Percentiles rank a stretch among this genome's conserved stretches.
phyloP scores from a whole-genome alignment of 208 protist species.

The Trypanosoma cruzi region DNA sequence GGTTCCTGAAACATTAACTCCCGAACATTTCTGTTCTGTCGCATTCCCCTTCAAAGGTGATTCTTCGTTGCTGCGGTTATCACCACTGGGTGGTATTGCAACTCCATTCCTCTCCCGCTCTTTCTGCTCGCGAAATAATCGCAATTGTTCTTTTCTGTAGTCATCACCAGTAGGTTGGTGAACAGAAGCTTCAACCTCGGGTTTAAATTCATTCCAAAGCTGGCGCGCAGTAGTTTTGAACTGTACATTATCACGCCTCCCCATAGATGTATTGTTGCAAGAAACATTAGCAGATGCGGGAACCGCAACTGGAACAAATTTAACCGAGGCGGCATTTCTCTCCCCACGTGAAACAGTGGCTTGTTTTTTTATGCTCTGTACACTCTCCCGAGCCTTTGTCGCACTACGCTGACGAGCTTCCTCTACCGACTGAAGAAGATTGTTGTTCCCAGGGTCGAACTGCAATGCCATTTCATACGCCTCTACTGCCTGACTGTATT shows the following conservation, averaged over 20 bases:
- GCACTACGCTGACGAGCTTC: conserved; percentile 47
- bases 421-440: conserved; percentile 49
- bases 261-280: neutral
- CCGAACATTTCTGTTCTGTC: neutral
- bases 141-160: conserved; percentile 72
- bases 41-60: neutral
- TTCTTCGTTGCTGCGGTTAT: conserved; percentile 9
- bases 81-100: neutral
- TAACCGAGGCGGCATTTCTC: conserved; percentile 11
- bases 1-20: neutral
- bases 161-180: conserved; percentile 68
- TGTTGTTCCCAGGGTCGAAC: conserved; percentile 78
- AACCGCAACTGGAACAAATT: neutral
- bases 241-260: conserved; percentile 4
- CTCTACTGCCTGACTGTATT: conserved; percentile 88
- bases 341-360: neutral
- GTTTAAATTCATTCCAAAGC: conserved; percentile 61
- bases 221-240: conserved; percentile 29
- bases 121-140: conserved; percentile 54
- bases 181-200: conserved; percentile 57
- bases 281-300: neutral
- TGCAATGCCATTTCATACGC: conserved; percentile 89
- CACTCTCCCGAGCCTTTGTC: conserved; percentile 5
- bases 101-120: conserved; percentile 24
- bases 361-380: conserved; percentile 13